phyloP scores from a whole-genome alignment of 306 rosid genomes.

The Biancaea sappan region DNA sequence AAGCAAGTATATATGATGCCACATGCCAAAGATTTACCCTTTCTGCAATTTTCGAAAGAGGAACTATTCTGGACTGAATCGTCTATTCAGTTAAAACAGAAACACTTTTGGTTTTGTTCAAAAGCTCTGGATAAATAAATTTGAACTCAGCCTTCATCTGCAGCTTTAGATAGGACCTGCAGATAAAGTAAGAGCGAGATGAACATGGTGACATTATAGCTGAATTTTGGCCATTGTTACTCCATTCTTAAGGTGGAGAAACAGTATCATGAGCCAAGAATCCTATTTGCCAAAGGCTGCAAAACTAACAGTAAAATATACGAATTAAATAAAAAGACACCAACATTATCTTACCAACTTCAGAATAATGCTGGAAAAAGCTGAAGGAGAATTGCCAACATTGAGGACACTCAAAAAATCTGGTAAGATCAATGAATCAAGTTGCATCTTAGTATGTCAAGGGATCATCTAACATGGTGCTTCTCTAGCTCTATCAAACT shows the following conservation, averaged over 20 bases:
- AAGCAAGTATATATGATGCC: too few species aligned
- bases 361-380: background rate
- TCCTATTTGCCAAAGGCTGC: background rate
- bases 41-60: background rate
- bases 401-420: conserved; percentile 5
- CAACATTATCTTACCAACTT: background rate
- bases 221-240: background rate
- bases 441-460: background rate
- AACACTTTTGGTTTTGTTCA: background rate
- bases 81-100: background rate
- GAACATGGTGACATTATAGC: background rate
- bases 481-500: conserved; percentile 44
- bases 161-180: background rate
- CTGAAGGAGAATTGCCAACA: background rate
- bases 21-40: background rate
- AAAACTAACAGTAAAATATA: background rate
- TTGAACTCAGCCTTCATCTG: background rate
- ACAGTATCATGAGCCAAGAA: background rate
- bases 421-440: conserved; percentile 3
- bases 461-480: conserved; percentile 8
- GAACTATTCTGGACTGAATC: background rate
- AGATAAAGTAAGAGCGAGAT: background rate
- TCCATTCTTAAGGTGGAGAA: background rate
- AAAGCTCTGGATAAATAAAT: background rate
- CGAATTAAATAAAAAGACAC: background rate